phyloP scores from a whole-genome alignment of 208 protist species.

The Crithidia expoeki region DNA sequence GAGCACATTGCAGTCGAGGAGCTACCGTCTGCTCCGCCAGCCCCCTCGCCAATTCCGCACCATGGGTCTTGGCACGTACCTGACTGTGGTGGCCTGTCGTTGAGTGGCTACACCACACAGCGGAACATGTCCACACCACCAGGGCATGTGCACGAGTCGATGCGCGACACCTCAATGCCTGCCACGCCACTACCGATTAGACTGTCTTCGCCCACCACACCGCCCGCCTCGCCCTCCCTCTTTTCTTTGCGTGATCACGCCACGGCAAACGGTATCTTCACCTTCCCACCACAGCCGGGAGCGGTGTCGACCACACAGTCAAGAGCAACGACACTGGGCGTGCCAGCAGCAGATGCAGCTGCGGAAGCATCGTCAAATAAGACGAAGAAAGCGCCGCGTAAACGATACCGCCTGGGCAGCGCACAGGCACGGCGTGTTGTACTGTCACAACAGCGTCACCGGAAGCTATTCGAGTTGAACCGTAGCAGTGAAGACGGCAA shows the following conservation, averaged over 20 bases:
- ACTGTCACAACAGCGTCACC: constrained; percentile 12
- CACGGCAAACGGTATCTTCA: neutral
- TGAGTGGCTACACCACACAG: constrained; percentile 5
- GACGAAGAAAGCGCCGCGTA: constrained; percentile 1
- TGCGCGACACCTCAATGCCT: neutral
- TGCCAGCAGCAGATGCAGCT: neutral
- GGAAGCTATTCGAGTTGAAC: constrained; percentile 17
- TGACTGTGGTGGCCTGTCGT: neutral
- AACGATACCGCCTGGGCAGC: constrained; percentile 12
- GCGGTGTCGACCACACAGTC: neutral
- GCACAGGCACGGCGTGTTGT: constrained; percentile 11
- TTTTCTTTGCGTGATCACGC: neutral
- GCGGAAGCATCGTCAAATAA: neutral
- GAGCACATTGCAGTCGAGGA: neutral
- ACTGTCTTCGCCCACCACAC: neutral
- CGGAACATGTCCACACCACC: neutral
- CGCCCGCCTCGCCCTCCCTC: neutral
- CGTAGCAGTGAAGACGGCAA: neutral
- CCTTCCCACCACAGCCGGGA: neutral
- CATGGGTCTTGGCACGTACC: constrained; percentile 10
- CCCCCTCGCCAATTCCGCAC: neutral
- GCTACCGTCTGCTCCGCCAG: neutral
- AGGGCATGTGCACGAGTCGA: neutral
- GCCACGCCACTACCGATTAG: neutral
- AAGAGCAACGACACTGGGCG: neutral